These are phyloP conservation scores for Thielaviopsis populi DNA, from an alignment of 2,329 filamentous ascomycete species.

Conservation along the genomic window DNA sequence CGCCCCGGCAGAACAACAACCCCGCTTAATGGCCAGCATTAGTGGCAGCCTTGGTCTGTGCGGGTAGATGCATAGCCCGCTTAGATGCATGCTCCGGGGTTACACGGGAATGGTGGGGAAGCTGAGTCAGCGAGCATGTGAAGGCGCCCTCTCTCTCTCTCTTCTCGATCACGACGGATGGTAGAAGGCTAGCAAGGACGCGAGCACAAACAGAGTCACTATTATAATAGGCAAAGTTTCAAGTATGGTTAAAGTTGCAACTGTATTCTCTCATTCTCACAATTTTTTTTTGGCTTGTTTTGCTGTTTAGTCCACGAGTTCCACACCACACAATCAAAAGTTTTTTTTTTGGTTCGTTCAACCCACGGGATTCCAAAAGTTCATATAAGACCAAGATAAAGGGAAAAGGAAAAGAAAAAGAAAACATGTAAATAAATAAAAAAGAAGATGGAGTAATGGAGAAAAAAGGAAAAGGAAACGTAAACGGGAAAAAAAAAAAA, in stretches of 20 bases:
- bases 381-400: too few species aligned
- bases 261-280: too few species aligned
- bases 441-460: background rate
- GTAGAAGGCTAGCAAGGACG: too few species aligned
- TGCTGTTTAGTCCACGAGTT: too few species aligned
- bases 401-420: background rate
- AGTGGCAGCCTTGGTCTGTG: background rate
- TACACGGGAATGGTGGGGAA: background rate
- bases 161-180: too few species aligned
- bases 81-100: background rate
- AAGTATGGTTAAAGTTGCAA: too few species aligned
- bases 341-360: too few species aligned
- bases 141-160: too few species aligned
- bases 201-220: too few species aligned
- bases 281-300: too few species aligned
- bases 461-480: background rate
- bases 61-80: background rate
- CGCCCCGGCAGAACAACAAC: background rate
- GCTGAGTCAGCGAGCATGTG: background rate
- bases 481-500: background rate
- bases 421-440: background rate
- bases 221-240: too few species aligned
- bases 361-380: background rate
- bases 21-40: background rate
- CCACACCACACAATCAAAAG: too few species aligned